Percentiles rank a stretch among this genome's conserved stretches.
Evolutionary conservation across 345 rosid species (phyloP).

Genomic region (Populus alba): DNA sequence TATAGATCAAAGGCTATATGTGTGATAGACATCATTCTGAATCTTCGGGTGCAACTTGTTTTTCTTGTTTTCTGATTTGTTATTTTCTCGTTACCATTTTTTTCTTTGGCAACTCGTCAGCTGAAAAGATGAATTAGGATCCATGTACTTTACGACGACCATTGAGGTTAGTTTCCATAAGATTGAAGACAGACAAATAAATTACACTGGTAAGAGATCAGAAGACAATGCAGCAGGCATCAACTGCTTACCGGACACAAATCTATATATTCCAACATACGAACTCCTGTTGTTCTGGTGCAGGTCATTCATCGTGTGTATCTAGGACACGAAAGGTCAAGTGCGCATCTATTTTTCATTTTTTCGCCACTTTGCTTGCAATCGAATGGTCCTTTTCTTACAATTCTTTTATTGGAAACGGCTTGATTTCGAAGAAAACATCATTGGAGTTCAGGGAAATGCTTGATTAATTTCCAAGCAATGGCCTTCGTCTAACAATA

Average conservation of each 20-base stretch:
- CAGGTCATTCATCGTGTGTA: too few species aligned
- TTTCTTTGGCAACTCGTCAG: background rate
- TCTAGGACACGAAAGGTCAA: too few species aligned
- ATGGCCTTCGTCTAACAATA: background rate
- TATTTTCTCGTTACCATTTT: background rate
- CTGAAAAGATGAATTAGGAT: background rate
- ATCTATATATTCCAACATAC: too few species aligned
- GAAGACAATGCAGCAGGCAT: background rate
- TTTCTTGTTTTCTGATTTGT: background rate
- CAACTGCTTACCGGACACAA: too few species aligned
- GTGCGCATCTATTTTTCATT: background rate
- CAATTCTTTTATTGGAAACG: background rate
- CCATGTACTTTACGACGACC: background rate
- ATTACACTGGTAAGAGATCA: background rate
- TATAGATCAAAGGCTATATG: background rate
- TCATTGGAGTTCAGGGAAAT: background rate
- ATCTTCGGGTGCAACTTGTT: background rate
- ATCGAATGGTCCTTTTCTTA: background rate
- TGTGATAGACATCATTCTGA: conserved; percentile 5
- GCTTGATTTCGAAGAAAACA: conserved; percentile 5
- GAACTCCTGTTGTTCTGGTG: too few species aligned
- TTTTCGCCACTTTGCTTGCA: background rate
- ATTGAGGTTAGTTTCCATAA: background rate
- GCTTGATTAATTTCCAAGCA: background rate
- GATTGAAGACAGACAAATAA: background rate